phyloP scores from a whole-genome alignment of 139 green algal genomes.

The Ulvella scutata region DNA sequence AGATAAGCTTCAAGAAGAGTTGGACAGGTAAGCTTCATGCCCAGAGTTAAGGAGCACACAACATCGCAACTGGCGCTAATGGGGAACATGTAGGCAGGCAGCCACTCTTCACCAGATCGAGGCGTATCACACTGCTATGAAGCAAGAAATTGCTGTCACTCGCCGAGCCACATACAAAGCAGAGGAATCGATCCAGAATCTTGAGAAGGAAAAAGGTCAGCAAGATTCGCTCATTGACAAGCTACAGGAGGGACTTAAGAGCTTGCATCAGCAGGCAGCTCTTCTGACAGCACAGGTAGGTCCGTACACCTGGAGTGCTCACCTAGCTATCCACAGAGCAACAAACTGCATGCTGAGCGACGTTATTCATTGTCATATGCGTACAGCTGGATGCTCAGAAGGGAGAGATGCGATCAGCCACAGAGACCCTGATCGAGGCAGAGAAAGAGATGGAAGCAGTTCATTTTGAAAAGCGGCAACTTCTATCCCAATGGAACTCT shows the following conservation, averaged over 20 bases:
- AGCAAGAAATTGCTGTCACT: constrained; percentile 68
- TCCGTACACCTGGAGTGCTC: not conserved
- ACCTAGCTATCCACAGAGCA: not conserved
- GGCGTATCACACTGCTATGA: constrained; percentile 35
- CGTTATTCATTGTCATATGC: not conserved
- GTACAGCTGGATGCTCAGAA: constrained; percentile 51
- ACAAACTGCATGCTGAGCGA: not conserved
- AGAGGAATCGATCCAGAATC: constrained; percentile 48
- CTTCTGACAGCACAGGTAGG: constrained; percentile 23
- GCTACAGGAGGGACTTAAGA: constrained; percentile 41
- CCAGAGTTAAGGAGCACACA: not conserved
- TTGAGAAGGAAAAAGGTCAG: constrained; percentile 67
- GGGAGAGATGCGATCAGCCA: constrained; percentile 49
- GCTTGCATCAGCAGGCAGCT: constrained; percentile 33
- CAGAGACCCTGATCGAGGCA: constrained; percentile 47
- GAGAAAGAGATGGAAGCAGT: constrained; percentile 69
- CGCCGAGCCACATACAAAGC: constrained; percentile 59
- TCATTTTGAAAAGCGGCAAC: constrained; percentile 80
- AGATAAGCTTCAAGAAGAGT: constrained; percentile 54
- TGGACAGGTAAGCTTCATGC: constrained; percentile 26
- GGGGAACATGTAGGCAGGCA: not conserved
- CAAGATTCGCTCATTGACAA: constrained; percentile 65
- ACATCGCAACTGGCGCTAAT: no score
- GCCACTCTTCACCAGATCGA: constrained; percentile 24
- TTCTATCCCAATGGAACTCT: constrained; percentile 65